A percentile compares a stretch with the other conserved stretches of the same genome.
Conservation (phyloP, 352 stramenopile genomes). For the Globisporangium radiosum region DNA sequence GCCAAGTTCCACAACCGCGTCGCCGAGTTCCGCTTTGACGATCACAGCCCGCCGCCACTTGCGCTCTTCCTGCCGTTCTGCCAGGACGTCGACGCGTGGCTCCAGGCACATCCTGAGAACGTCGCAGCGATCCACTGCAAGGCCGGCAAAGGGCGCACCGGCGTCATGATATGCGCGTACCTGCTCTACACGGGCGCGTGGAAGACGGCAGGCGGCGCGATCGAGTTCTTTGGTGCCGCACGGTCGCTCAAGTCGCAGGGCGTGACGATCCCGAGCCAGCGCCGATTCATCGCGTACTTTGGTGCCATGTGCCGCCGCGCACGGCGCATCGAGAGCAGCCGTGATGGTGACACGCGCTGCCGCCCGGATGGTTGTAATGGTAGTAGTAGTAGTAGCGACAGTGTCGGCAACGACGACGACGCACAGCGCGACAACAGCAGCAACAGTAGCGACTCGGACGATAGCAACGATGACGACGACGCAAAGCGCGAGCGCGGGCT, state of each 20-base stretch:
- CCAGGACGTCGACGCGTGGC: conserved; percentile 48
- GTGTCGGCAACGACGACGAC: no score
- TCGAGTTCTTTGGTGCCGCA: conserved; percentile 63
- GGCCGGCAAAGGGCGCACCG: conserved; percentile 85
- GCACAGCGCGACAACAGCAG: conserved; percentile 1
- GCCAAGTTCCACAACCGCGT: conserved; percentile 74
- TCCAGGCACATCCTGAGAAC: conserved; percentile 51
- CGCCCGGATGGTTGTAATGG: no score
- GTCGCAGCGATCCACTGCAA: conserved; percentile 90
- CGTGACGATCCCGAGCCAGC: conserved; percentile 79
- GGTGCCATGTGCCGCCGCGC: conserved; percentile 36
- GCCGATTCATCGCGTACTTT: conserved; percentile 78
- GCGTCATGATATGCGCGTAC: conserved; percentile 84
- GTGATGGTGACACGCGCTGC: no score
- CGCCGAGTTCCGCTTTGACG: conserved; percentile 79
- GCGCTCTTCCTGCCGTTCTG: conserved; percentile 71
- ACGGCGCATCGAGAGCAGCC: not conserved
- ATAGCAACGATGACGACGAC: conserved; percentile 13
- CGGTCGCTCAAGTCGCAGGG: conserved; percentile 72
- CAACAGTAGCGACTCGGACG: conserved; percentile 8
- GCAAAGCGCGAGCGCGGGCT: conserved; percentile 27
- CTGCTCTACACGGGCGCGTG: conserved; percentile 63
- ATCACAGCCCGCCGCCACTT: conserved; percentile 80
- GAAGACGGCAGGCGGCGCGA: conserved; percentile 44
- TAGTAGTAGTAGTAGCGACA: no score